These are phyloP conservation scores for Margaritispora aquatica DNA, from an alignment of 495 filamentous ascomycete genomes.

Conservation along the genomic window DNA sequence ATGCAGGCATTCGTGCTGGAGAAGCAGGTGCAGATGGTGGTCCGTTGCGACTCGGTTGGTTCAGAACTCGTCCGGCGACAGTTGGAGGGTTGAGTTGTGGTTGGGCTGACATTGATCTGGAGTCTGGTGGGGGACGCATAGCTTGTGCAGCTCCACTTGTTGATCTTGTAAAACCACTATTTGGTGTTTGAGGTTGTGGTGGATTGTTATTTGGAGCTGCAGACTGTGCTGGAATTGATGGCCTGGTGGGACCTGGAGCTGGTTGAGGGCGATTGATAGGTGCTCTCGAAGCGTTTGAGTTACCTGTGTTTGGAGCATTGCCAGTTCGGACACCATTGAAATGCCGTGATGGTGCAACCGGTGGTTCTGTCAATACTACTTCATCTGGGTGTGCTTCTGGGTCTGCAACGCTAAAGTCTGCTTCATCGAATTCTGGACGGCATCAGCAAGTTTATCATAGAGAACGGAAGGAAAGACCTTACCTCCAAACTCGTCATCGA, in stretches of 20 bases:
- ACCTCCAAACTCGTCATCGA: slow-evolving; percentile 69
- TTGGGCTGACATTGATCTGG: not conserved
- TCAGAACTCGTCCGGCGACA: slow-evolving; percentile 15
- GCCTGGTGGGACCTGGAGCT: slow-evolving; percentile 8
- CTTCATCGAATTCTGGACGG: slow-evolving; percentile 58
- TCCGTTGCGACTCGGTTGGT: slow-evolving; percentile 20
- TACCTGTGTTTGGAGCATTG: slow-evolving; percentile 23
- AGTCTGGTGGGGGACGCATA: slow-evolving; percentile 7
- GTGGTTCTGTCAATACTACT: slow-evolving; percentile 22
- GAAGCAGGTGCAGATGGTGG: slow-evolving; percentile 18
- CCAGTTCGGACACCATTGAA: slow-evolving; percentile 16
- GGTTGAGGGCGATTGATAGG: slow-evolving; percentile 20
- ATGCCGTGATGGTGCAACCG: slow-evolving; percentile 10
- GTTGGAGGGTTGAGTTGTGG: slow-evolving; percentile 5
- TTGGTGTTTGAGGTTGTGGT: slow-evolving; percentile 23
- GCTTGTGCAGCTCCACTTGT: slow-evolving; percentile 10
- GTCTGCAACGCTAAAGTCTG: slow-evolving; percentile 57
- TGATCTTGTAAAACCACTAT: slow-evolving; percentile 16
- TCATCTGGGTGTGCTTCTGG: slow-evolving; percentile 58
- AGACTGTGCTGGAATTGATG: slow-evolving; percentile 3
- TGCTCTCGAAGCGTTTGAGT: too few relatives aligned
- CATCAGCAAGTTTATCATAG: slow-evolving; percentile 23
- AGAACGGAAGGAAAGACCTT: slow-evolving; percentile 23
- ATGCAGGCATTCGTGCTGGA: slow-evolving; percentile 8
- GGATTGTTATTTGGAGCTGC: not conserved